Evolutionary conservation across 495 filamentous ascomycete genomes (phyloP).

Genomic region (Trichoderma reesei): DNA sequence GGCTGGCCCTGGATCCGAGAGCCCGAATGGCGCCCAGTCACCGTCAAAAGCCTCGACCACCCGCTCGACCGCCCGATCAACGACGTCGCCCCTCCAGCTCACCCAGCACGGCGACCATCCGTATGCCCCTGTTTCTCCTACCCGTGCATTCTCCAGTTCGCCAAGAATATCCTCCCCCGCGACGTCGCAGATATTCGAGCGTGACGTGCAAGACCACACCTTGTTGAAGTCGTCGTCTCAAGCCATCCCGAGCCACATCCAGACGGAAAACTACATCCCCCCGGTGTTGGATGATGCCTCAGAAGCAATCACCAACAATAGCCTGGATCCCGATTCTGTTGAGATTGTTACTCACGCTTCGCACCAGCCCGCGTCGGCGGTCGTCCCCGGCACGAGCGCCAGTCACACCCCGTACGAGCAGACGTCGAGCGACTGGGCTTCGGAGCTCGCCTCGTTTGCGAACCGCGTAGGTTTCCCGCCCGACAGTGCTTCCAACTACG

Average conservation of each 20-base stretch:
- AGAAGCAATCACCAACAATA: slow-evolving; percentile 74
- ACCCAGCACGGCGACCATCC: slow-evolving; percentile 21
- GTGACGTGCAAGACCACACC: slow-evolving; percentile 71
- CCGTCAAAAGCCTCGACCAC: slow-evolving; percentile 14
- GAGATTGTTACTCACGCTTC: slow-evolving; percentile 78
- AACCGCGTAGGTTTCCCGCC: slow-evolving; percentile 31
- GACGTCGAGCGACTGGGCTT: slow-evolving; percentile 33
- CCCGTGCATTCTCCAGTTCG: slow-evolving; percentile 45
- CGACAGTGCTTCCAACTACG: slow-evolving; percentile 58
- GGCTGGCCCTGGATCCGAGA: slow-evolving; percentile 15
- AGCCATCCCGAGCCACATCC: slow-evolving; percentile 78
- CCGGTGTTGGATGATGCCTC: slow-evolving; percentile 82
- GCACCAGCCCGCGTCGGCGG: slow-evolving; percentile 65
- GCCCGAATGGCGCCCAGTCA: slow-evolving; percentile 22
- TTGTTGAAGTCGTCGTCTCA: slow-evolving; percentile 54
- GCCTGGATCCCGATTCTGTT: slow-evolving; percentile 67
- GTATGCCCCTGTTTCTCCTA: slow-evolving; percentile 36
- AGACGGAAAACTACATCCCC: slow-evolving; percentile 86
- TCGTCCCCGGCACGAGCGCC: slow-evolving; percentile 42
- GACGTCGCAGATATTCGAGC: slow-evolving; percentile 84
- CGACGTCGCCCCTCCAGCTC: slow-evolving; percentile 34
- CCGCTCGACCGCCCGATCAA: slow-evolving; percentile 17
- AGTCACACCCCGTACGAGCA: slow-evolving; percentile 28
- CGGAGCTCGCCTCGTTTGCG: slow-evolving; percentile 45
- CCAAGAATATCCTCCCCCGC: slow-evolving; percentile 55